Base-by-base conservation (phyloP, 2,329 filamentous ascomycete species). In the Exophiala sideris region DNA sequence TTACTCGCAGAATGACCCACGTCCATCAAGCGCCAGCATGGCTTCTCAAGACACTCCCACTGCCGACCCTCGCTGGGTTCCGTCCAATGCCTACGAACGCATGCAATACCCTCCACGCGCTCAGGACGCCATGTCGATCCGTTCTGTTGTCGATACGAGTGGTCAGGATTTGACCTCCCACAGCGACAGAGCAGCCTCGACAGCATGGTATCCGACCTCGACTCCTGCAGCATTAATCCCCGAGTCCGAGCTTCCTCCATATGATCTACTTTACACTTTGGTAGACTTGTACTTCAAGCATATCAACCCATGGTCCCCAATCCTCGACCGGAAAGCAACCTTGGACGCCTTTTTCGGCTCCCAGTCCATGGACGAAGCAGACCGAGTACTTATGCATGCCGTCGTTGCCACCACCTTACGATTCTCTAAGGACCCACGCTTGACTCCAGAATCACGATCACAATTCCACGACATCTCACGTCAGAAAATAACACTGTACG, bases 381-480 rank as follows among this genome's bases (percentile, higher is more conserved):
- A 96, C 66, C 81, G 87, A 40, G 87, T 95, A 51, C 76, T 96
- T 9, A 76, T 96, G 5, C 89, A 95, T 69, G 87, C 91, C 4
- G 94, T 96, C 52, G 89, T 95, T 3, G 90, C 90, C 1, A 94
- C 90, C 0, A 91, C 89, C 0, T 76, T 96, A 59, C 84, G 89
- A 21, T 96, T 91, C 67, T 95, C 89, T 0, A 86, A 81, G 2
- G 91, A 96, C 67, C 70, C 78, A 11, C 79, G 89, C 39, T 76
- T 96, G 24, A 90, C 85, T 0, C 82, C 88, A 3, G 85, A 88
- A 46, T 83, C 84, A 58, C 79, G 89, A 57, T 79, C 82, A 39
- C 83, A 87, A 33, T 95, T 94, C 64, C 87, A 95, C 67, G 81
- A 85, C 54, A 80, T 84, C 2, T 91, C 90, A 0, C 96, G 95